A percentile compares a stretch with the other conserved stretches of the same genome.
These are phyloP conservation scores for Medicago lupulina DNA, from an alignment of 306 rosid species.

Conservation along the genomic window DNA sequence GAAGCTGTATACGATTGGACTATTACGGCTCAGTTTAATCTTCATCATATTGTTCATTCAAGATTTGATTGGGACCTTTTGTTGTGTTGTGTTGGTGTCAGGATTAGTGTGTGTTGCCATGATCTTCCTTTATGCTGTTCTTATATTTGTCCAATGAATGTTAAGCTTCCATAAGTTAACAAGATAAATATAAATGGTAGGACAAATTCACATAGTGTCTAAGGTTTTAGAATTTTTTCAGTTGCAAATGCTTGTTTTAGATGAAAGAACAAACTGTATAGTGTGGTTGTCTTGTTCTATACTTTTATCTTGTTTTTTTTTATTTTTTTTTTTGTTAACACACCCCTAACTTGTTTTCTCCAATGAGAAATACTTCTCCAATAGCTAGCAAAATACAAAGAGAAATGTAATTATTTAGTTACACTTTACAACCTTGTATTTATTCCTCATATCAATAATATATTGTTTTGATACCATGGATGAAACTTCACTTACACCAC, in stretches of 20 bases:
- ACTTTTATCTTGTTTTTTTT: too few species aligned
- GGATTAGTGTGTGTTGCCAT: neutral
- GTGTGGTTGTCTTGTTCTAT: neutral
- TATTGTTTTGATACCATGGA: too few species aligned
- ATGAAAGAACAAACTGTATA: neutral
- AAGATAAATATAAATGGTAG: neutral
- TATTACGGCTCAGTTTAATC: neutral
- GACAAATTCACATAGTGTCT: neutral
- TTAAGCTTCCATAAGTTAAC: neutral
- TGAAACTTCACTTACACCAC: too few species aligned
- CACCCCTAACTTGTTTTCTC: too few species aligned
- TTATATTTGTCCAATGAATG: neutral
- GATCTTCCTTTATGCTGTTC: neutral
- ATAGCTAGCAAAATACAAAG: too few species aligned
- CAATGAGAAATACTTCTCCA: too few species aligned
- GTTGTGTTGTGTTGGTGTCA: neutral
- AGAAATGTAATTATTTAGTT: too few species aligned
- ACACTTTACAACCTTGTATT: too few species aligned
- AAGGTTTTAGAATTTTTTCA: neutral
- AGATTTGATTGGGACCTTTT: neutral
- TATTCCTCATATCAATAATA: too few species aligned
- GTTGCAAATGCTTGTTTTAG: neutral
- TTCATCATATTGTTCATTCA: constrained; percentile 6
- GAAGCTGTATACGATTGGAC: neutral
- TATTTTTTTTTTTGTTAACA: too few species aligned